These are phyloP conservation scores for Lepiota venenata DNA, from an alignment of 768 basidiomycete genomes.

Conservation along the genomic window DNA sequence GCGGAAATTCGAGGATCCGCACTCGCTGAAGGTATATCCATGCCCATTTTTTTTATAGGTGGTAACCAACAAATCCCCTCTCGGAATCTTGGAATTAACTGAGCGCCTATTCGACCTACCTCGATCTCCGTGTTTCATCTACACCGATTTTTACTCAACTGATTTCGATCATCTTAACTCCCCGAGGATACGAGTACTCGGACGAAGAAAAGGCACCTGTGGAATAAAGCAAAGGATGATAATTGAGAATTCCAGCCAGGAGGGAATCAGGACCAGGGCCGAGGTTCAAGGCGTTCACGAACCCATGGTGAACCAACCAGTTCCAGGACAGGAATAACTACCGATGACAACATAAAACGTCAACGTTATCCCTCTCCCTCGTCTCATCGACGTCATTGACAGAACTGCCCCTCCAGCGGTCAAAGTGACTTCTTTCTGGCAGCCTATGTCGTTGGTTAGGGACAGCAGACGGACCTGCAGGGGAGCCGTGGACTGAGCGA, in stretches of 20 bases:
- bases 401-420: too few relatives aligned
- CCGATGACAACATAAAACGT: neutral
- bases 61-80: slow-evolving; percentile 18
- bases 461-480: neutral
- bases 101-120: slow-evolving; percentile 30
- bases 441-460: slow-evolving; percentile 35
- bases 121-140: slow-evolving; percentile 40
- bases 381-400: neutral
- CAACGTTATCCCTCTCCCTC: neutral
- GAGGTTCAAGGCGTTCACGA: too few relatives aligned
- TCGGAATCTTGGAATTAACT: slow-evolving; percentile 20
- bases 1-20: slow-evolving; percentile 33
- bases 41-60: slow-evolving; percentile 20
- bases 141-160: slow-evolving; percentile 26
- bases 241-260: too few relatives aligned
- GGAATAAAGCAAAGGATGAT: too few relatives aligned
- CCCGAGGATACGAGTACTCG: slow-evolving; percentile 1
- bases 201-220: neutral
- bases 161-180: slow-evolving; percentile 6
- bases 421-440: slow-evolving; percentile 30
- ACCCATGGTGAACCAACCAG: too few relatives aligned
- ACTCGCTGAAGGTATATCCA: slow-evolving; percentile 27
- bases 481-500: neutral
- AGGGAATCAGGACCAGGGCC: too few relatives aligned
- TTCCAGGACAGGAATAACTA: neutral